phyloP scores from a whole-genome alignment of 441 rosid species.

The Mallotus japonicus region DNA sequence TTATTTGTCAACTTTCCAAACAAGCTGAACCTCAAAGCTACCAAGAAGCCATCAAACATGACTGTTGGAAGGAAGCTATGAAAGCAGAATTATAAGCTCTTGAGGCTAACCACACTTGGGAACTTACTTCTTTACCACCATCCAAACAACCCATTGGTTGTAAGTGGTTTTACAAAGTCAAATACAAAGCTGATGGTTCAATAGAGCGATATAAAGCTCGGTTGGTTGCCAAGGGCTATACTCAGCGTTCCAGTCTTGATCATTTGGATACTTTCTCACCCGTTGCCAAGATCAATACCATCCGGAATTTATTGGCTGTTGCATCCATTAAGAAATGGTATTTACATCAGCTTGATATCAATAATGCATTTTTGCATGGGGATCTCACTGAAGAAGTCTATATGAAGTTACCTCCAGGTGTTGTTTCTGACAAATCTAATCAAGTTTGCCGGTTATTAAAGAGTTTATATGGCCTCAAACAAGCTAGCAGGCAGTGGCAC shows the following conservation, averaged over 20 bases:
- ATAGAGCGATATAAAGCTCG: neutral
- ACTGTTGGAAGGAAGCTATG: too few relatives aligned
- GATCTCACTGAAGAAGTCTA: neutral
- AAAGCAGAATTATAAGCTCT: too few relatives aligned
- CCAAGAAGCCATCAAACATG: too few relatives aligned
- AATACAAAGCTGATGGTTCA: neutral
- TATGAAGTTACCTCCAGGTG: neutral
- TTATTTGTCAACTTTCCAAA: too few relatives aligned
- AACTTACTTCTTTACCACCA: too few relatives aligned
- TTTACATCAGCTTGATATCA: neutral
- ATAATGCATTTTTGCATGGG: neutral
- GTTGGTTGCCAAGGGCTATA: neutral
- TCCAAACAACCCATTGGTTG: too few relatives aligned
- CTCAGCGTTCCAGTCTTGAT: neutral
- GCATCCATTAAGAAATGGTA: neutral
- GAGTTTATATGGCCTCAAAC: neutral
- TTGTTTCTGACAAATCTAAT: neutral
- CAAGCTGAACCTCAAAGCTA: too few relatives aligned
- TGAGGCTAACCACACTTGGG: too few relatives aligned
- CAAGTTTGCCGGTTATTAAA: neutral
- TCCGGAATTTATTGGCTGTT: neutral
- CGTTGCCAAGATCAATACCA: neutral
- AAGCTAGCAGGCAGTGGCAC: too few relatives aligned
- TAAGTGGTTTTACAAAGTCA: neutral
- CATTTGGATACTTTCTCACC: neutral